A percentile compares a stretch with the other conserved stretches of the same genome.
These are phyloP conservation scores for Nannochloris sp. DNA, from an alignment of 139 green algal species.

Conservation along the genomic window DNA sequence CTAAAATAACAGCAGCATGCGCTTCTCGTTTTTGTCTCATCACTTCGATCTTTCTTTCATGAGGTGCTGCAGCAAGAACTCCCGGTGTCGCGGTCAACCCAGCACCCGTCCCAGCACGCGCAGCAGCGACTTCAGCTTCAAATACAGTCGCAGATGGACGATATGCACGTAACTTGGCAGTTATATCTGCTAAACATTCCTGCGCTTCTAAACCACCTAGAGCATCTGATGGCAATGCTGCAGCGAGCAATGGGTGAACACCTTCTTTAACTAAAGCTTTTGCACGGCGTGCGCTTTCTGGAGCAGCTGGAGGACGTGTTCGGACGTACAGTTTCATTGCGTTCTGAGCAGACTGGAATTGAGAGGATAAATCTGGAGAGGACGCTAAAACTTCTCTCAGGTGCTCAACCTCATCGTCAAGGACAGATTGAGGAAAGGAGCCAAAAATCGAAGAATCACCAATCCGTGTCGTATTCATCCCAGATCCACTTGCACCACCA, in stretches of 20 bases:
- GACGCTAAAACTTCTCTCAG: slow-evolving; percentile 35
- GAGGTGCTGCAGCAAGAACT: slow-evolving; percentile 23
- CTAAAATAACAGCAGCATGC: slow-evolving; percentile 51
- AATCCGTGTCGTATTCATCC: no score
- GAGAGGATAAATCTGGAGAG: slow-evolving; percentile 37
- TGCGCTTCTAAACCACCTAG: slow-evolving; percentile 42
- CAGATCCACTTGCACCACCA: no score
- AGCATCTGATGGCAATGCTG: slow-evolving; percentile 32
- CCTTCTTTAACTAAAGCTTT: slow-evolving; percentile 54
- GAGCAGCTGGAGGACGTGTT: slow-evolving; percentile 66
- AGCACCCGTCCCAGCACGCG: slow-evolving; percentile 24
- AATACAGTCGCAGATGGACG: slow-evolving; percentile 81
- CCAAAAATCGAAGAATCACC: slow-evolving; percentile 49
- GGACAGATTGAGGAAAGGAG: slow-evolving; percentile 52
- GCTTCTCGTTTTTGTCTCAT: slow-evolving; percentile 61
- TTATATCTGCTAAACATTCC: slow-evolving; percentile 57
- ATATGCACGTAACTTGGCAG: slow-evolving; percentile 57
- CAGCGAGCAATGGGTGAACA: slow-evolving; percentile 70
- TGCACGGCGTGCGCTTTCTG: slow-evolving; percentile 61
- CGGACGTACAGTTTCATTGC: slow-evolving; percentile 83
- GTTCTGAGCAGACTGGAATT: slow-evolving; percentile 49
- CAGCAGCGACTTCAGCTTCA: slow-evolving; percentile 59
- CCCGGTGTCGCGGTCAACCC: slow-evolving; percentile 22
- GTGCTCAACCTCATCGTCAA: slow-evolving; percentile 60
- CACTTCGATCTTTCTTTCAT: slow-evolving; percentile 44